Evolutionary conservation across 148 eudicot species (phyloP).

Genomic region (Hydrangea macrophylla): DNA sequence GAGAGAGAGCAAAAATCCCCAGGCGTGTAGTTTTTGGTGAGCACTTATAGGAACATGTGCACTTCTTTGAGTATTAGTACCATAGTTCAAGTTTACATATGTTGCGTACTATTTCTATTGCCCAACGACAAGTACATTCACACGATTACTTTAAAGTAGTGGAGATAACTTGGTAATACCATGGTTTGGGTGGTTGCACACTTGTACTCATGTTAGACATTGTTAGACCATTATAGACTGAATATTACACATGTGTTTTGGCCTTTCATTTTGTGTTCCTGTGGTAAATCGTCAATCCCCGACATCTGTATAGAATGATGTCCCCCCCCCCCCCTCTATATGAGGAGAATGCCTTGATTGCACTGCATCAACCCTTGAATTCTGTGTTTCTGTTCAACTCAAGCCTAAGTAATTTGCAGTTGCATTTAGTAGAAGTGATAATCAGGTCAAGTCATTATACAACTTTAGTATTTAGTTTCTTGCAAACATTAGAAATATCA

Average conservation of each 20-base stretch:
- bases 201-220: not conserved
- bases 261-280: not conserved
- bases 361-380: not conserved
- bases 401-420: not conserved
- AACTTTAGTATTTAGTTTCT: not conserved
- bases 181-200: not conserved
- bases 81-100: not conserved
- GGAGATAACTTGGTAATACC: too few species aligned
- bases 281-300: not conserved
- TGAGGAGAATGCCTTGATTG: constrained; percentile 1
- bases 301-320: too few species aligned
- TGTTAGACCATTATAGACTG: not conserved
- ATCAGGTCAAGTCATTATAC: not conserved
- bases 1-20: too few species aligned
- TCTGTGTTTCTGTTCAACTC: constrained; percentile 4
- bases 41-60: too few species aligned
- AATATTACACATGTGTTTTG: not conserved
- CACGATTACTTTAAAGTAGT: not conserved
- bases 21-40: too few species aligned
- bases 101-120: not conserved
- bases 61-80: too few species aligned
- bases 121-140: not conserved
- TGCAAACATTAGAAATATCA: not conserved
- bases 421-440: not conserved
- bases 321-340: too few species aligned